Evolutionary conservation across 108 stramenopile species (phyloP).

Genomic region (Heterococcus sp.): DNA sequence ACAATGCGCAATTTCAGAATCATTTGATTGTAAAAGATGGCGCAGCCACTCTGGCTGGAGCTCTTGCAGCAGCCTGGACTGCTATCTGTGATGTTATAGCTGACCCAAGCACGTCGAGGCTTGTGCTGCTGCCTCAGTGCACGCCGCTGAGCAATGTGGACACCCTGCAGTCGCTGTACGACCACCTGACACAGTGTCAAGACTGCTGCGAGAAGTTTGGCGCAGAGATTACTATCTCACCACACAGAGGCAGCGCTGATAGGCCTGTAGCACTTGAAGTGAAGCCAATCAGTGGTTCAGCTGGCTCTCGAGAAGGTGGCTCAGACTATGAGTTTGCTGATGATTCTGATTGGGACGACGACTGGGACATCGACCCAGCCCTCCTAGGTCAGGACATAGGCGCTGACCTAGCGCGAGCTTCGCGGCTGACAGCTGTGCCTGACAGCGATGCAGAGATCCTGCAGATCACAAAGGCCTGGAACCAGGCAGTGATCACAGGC

Average conservation of each 20-base stretch:
- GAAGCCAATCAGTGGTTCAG: constrained; percentile 5
- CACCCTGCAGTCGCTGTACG: constrained; percentile 25
- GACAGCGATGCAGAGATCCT: constrained; percentile 28
- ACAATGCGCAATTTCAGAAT: not conserved
- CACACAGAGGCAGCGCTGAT: constrained; percentile 1
- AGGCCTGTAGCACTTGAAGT: not conserved
- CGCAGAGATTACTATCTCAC: constrained; percentile 6
- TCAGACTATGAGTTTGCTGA: constrained; percentile 1
- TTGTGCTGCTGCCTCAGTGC: constrained; percentile 31
- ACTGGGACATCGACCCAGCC: constrained; percentile 47
- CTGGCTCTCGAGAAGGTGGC: not conserved
- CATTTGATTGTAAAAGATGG: not conserved
- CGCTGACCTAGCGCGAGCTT: not conserved
- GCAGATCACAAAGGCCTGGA: constrained; percentile 32
- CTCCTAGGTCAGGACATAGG: constrained; percentile 28
- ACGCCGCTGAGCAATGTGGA: constrained; percentile 4
- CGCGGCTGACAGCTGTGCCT: constrained; percentile 4
- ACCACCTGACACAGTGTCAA: constrained; percentile 42
- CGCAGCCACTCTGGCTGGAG: constrained; percentile 12
- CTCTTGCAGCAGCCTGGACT: constrained; percentile 17
- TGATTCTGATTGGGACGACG: constrained; percentile 41
- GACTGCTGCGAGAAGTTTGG: constrained; percentile 38
- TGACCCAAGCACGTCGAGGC: constrained; percentile 7
- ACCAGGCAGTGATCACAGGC: constrained; percentile 72
- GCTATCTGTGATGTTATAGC: constrained; percentile 20